Evolutionary conservation across 352 stramenopile species (phyloP), one percentile per base, ranked within the genome.

Genomic region (Globisporangium paroecandrum): DNA sequence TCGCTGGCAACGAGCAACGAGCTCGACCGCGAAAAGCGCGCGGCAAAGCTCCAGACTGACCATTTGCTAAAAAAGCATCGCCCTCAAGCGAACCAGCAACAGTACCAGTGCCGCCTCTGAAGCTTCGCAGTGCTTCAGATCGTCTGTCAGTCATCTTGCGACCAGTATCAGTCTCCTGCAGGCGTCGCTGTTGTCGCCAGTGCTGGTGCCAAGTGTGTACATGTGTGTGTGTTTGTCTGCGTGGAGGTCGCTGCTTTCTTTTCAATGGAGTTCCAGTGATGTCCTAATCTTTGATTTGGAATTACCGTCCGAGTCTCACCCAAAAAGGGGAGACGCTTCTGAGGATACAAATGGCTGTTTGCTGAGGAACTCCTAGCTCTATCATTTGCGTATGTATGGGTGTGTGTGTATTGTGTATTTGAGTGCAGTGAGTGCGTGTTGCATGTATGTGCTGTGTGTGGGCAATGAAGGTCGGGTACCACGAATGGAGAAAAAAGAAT

Each of bases 341-440:
- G 85, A 90, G 74, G 83, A 94, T 77, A 93, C 51, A 76, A 92
- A 90, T 91, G 83, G 85, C 83, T 94, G 85, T 91, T 92, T 91
- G 60, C 85, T 94, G 85, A 94, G 85, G 84, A 94, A 89, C 81
- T 77, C 32, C 67, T 68, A 46, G 20, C 18, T 36, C 20, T 38
- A 32, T 27, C 24, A 3, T 67, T 13, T 56, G 43, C 46, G 32
- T 57, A n/a, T 58, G 24, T 10, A 27, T 58, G 24, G 0, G 2
- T 22, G 53, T 46, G 15, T 46, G 15, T 69, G 20, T 38, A 34
- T 64, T 68, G 18, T 25, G 27, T 65, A 15, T 43, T 43, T 3
- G 29, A 32, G 1, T 59, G 13, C 47, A 27, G 69, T 74, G 58
- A n/a, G 13, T 75, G 36, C 69, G 27, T 29, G 27, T 29, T 29